Evolutionary conservation across 2,329 filamentous ascomycete species (phyloP).

Genomic region (Microsporum canis): DNA sequence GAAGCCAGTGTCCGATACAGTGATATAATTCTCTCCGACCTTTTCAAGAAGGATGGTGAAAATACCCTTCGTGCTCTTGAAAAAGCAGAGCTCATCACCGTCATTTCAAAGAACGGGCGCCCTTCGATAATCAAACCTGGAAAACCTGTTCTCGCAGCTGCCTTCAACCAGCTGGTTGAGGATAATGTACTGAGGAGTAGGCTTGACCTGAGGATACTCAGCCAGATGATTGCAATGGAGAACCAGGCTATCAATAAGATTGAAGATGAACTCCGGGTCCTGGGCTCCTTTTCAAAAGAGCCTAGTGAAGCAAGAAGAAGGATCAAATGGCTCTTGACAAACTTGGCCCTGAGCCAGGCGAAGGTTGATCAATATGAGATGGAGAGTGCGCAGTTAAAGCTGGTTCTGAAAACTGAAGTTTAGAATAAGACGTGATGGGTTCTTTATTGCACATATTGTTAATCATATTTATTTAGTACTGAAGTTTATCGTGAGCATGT

Average conservation of each 20-base stretch:
- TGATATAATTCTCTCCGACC: slow-evolving; percentile 64
- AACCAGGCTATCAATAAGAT: slow-evolving; percentile 63
- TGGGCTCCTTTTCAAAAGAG: slow-evolving; percentile 61
- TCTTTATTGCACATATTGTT: background rate
- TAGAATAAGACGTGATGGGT: background rate
- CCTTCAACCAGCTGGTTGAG: slow-evolving; percentile 59
- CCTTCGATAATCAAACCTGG: slow-evolving; percentile 68
- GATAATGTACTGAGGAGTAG: slow-evolving; percentile 63
- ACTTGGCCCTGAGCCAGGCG: slow-evolving; percentile 60
- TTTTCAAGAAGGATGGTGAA: slow-evolving; percentile 65
- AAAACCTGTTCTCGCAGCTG: slow-evolving; percentile 74
- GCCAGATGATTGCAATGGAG: slow-evolving; percentile 60
- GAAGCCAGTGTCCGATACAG: slow-evolving; percentile 59
- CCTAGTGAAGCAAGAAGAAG: slow-evolving; percentile 56
- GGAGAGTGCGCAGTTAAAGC: slow-evolving; percentile 61
- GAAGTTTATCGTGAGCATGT: too few species aligned
- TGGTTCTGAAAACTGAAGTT: slow-evolving; percentile 47
- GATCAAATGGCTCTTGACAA: slow-evolving; percentile 60
- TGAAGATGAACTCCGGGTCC: slow-evolving; percentile 61
- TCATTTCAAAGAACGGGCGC: slow-evolving; percentile 61
- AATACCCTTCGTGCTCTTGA: slow-evolving; percentile 67
- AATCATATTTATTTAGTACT: background rate
- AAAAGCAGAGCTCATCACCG: slow-evolving; percentile 72
- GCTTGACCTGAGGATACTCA: slow-evolving; percentile 60
- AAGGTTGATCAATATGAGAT: slow-evolving; percentile 64